phyloP scores from a whole-genome alignment of 2,329 filamentous ascomycete genomes.

The Colletotrichum eleusines region DNA sequence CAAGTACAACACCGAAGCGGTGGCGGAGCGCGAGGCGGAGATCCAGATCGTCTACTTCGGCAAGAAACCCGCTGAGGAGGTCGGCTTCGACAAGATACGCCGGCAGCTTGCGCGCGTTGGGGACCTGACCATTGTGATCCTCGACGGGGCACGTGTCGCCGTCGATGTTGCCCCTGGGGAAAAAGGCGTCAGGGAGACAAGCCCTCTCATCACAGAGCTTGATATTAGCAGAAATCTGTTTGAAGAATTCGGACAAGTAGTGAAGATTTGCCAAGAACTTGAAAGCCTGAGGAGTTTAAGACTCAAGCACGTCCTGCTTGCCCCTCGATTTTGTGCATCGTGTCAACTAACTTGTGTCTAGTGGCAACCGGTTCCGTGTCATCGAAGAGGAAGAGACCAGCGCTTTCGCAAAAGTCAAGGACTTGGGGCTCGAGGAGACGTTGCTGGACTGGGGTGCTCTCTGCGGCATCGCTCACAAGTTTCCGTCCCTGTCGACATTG shows the following conservation, averaged over 20 bases:
- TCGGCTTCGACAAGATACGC: conserved; percentile 94
- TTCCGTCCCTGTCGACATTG: conserved; percentile 64
- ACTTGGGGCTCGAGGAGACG: conserved; percentile 76
- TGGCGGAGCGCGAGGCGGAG: conserved; percentile 45
- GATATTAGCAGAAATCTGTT: conserved; percentile 90
- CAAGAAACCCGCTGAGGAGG: conserved; percentile 86
- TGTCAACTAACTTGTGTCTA: conserved; percentile 51
- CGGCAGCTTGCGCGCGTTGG: conserved; percentile 81
- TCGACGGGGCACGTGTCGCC: conserved; percentile 80
- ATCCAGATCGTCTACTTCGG: conserved; percentile 75
- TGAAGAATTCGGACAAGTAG: conserved; percentile 73
- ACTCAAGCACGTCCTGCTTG: conserved; percentile 71
- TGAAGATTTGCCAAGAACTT: conserved; percentile 78
- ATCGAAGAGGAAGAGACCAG: conserved; percentile 48
- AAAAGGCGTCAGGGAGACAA: conserved; percentile 61
- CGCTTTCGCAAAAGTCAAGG: conserved; percentile 64
- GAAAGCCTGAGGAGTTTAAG: conserved; percentile 74
- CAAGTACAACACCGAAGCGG: conserved; percentile 81
- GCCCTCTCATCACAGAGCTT: conserved; percentile 79
- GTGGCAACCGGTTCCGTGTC: conserved; percentile 78
- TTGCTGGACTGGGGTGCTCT: conserved; percentile 76
- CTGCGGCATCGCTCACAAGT: conserved; percentile 64
- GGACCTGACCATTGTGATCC: conserved; percentile 82
- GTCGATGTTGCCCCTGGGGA: conserved; percentile 50
- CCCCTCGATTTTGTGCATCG: neutral